Percentiles rank a stretch among this genome's conserved stretches.
These are phyloP conservation scores for Fusarium sp. DNA, from an alignment of 2,329 filamentous ascomycete genomes.

Conservation along the genomic window DNA sequence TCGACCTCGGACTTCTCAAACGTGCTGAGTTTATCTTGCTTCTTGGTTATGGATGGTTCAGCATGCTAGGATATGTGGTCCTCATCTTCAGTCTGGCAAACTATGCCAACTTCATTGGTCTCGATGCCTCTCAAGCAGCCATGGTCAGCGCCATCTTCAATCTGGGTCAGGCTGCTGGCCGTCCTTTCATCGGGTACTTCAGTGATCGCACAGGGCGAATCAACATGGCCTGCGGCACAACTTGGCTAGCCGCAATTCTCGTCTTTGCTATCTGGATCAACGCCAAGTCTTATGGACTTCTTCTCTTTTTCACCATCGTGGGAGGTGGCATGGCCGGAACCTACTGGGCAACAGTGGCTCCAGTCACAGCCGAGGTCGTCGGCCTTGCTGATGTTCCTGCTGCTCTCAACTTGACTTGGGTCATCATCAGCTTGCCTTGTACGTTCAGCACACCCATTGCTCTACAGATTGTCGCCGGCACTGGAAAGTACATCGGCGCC, in stretches of 20 bases:
- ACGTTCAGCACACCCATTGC: conserved; percentile 76
- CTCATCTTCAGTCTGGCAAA: conserved; percentile 81
- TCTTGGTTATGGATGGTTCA: conserved; percentile 75
- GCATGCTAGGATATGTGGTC: conserved; percentile 78
- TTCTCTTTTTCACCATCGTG: conserved; percentile 77
- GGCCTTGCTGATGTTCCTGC: conserved; percentile 75
- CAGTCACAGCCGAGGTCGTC: conserved; percentile 79
- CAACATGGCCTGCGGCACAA: conserved; percentile 75
- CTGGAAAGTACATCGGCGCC: conserved; percentile 60
- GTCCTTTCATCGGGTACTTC: conserved; percentile 77
- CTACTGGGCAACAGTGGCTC: conserved; percentile 75
- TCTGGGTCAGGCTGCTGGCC: conserved; percentile 71
- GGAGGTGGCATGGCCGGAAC: conserved; percentile 78
- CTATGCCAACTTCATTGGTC: conserved; percentile 75
- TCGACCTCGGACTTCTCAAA: conserved; percentile 71
- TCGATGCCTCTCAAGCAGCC: conserved; percentile 73
- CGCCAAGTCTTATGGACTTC: conserved; percentile 68
- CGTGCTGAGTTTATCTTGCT: conserved; percentile 72
- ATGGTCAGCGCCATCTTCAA: conserved; percentile 80
- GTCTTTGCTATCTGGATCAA: conserved; percentile 80
- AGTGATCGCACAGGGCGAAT: conserved; percentile 77
- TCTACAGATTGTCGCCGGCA: conserved; percentile 60
- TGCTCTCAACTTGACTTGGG: conserved; percentile 75
- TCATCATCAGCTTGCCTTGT: conserved; percentile 75
- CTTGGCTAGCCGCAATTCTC: conserved; percentile 71